phyloP scores from a whole-genome alignment of 73 alveolate species.

The Uronychia setigera region DNA sequence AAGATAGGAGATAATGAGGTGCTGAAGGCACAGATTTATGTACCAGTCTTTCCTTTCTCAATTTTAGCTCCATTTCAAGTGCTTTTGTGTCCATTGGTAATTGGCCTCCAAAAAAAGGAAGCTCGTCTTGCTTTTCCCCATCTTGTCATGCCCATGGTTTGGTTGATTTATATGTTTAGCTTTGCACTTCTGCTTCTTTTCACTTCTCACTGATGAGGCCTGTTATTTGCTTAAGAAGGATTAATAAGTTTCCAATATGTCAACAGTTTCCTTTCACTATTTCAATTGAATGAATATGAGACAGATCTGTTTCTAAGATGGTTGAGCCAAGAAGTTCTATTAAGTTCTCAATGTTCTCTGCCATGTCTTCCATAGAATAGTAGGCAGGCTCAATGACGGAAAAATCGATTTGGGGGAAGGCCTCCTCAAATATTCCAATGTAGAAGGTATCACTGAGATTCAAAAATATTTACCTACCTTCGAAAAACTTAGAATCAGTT shows the following conservation, averaged over 20 bases:
- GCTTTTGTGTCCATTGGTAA: too few relatives aligned
- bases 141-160: too few relatives aligned
- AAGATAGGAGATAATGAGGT: too few relatives aligned
- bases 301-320: background rate
- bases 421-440: background rate
- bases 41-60: too few relatives aligned
- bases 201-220: background rate
- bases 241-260: background rate
- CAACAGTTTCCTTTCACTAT: background rate
- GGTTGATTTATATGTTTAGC: too few relatives aligned
- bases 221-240: background rate
- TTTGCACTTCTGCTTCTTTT: background rate
- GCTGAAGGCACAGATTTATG: too few relatives aligned
- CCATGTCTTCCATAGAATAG: background rate
- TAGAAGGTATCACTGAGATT: background rate
- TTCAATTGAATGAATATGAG: background rate
- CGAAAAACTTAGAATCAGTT: background rate
- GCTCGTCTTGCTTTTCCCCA: too few relatives aligned
- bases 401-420: background rate
- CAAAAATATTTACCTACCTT: background rate
- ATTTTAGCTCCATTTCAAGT: too few relatives aligned
- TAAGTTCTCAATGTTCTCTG: background rate
- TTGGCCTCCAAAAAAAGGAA: too few relatives aligned
- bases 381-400: background rate
- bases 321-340: background rate